Evolutionary conservation across 768 basidiomycete species (phyloP).

Genomic region (Russula virescens): DNA sequence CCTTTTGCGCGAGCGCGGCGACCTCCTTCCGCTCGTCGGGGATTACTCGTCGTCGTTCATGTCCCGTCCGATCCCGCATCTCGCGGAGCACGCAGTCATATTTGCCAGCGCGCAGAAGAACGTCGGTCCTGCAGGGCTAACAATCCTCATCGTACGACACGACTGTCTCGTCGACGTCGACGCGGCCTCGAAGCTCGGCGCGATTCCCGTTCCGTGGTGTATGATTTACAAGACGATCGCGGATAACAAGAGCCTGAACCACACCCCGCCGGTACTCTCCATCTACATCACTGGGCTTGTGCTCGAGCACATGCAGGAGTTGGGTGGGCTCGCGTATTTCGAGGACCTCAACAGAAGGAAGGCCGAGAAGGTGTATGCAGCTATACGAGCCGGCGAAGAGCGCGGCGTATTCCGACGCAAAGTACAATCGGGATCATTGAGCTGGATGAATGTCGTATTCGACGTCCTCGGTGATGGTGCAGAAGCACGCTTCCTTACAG

Average conservation of each 20-base stretch:
- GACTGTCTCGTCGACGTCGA: constrained; percentile 91
- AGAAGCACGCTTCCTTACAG: constrained; percentile 70
- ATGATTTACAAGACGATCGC: constrained; percentile 81
- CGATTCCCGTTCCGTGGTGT: constrained; percentile 67
- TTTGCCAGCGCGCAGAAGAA: constrained; percentile 99
- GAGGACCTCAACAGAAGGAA: constrained; percentile 66
- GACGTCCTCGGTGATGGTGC: constrained; percentile 65
- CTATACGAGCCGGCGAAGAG: constrained; percentile 61
- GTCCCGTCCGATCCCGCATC: constrained; percentile 82
- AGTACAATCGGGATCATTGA: constrained; percentile 69
- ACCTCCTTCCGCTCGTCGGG: constrained; percentile 77
- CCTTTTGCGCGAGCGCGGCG: constrained; percentile 49
- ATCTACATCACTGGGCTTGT: constrained; percentile 90
- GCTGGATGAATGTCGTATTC: constrained; percentile 97
- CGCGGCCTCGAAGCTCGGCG: constrained; percentile 66
- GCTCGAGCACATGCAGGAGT: constrained; percentile 56
- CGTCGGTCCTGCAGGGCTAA: constrained; percentile 89
- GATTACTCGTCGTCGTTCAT: constrained; percentile 98
- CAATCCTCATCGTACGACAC: constrained; percentile 89
- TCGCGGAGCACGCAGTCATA: constrained; percentile 88
- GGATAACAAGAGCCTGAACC: constrained; percentile 72
- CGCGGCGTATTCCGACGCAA: constrained; percentile 65
- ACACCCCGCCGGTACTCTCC: constrained; percentile 88
- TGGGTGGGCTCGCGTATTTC: constrained; percentile 63
- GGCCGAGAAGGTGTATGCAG: constrained; percentile 68